These are phyloP conservation scores for Globomyces sp. DNA, from an alignment of 371 early-diverging fungal species.

Conservation along the genomic window DNA sequence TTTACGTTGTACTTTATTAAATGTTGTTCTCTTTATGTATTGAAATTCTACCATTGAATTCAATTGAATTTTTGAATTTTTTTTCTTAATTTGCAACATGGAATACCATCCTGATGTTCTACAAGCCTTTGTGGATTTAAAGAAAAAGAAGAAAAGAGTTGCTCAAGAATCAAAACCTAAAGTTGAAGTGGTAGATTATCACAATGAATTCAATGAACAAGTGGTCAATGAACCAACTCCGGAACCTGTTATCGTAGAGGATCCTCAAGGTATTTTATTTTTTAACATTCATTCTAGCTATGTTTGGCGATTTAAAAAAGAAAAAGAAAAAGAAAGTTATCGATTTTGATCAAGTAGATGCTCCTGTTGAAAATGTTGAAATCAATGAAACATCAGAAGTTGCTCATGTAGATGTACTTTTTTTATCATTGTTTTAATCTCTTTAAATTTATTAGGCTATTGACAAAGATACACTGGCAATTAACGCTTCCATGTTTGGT, in stretches of 20 bases:
- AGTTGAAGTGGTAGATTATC: not conserved
- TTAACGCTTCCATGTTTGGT: slow-evolving; percentile 70
- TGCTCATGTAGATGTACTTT: slow-evolving; percentile 1
- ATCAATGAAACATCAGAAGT: slow-evolving; percentile 27
- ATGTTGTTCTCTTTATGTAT: no score
- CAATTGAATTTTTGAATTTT: not conserved
- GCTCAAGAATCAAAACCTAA: not conserved
- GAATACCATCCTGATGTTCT: not conserved
- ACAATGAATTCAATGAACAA: not conserved
- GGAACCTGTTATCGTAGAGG: not conserved
- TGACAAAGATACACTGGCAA: slow-evolving; percentile 54
- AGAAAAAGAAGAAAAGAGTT: slow-evolving; percentile 14
- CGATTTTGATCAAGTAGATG: slow-evolving; percentile 35
- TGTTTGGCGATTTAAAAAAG: slow-evolving; percentile 51
- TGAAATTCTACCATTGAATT: no score
- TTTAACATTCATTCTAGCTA: not conserved
- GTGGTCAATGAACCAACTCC: not conserved
- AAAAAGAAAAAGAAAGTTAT: slow-evolving; percentile 68
- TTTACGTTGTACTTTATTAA: no score
- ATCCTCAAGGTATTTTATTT: not conserved
- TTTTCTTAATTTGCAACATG: not conserved
- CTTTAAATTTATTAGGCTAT: slow-evolving; percentile 30
- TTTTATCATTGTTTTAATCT: not conserved
- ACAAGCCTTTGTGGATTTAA: slow-evolving; percentile 13
- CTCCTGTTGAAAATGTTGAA: slow-evolving; percentile 14